Evolutionary conservation across 768 basidiomycete genomes (phyloP), one percentile per base, ranked within the genome.

Genomic region (Jaapia argillacea): DNA sequence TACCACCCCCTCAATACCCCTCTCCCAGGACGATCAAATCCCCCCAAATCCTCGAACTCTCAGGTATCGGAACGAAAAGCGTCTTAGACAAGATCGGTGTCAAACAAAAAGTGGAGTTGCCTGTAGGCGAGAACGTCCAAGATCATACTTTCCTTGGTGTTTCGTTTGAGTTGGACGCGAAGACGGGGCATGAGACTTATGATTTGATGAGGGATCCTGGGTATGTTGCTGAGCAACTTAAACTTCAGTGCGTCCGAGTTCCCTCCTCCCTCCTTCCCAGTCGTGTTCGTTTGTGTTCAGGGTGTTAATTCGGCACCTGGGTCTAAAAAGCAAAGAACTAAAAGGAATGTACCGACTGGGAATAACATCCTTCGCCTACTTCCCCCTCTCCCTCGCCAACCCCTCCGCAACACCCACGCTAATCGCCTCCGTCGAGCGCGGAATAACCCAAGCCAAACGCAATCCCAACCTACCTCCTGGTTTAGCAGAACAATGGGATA

Each of bases 91-190:
- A 47, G 4, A 51, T 71, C 14, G 67, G 65, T 2, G 61, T 81
- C 33, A 45, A 56, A 0, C 43, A 58, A 20, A 56, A 60, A 43
- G 41, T 72, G 21, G 67, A 73, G 36, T 58, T 76, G 4, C 59
- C 59, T 5, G 75, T 79, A 10, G 76, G 77, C 1, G 64, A 66
- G 53, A 77, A 77, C 48, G 57, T 73, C n/a, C 73, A 75, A 48
- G 75, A 77, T 45, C 75, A 78, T 45, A 43, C 54, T 40, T 54
- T 50, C n/a, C 24, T 45, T 5, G 50, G 48, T 2, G 31, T 58
- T 21, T 26, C 25, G 10, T 14, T 13, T 13, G 24, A 16, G 18
- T 7, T 10, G 13, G 7, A 7, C 37, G 10, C 37, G 10, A 21
- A 38, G 37, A 7, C 10, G 37, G 12, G 20, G 10, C 37, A 10